phyloP scores from a whole-genome alignment of 2,329 filamentous ascomycete genomes.

The Ophiostoma pallidulum region DNA sequence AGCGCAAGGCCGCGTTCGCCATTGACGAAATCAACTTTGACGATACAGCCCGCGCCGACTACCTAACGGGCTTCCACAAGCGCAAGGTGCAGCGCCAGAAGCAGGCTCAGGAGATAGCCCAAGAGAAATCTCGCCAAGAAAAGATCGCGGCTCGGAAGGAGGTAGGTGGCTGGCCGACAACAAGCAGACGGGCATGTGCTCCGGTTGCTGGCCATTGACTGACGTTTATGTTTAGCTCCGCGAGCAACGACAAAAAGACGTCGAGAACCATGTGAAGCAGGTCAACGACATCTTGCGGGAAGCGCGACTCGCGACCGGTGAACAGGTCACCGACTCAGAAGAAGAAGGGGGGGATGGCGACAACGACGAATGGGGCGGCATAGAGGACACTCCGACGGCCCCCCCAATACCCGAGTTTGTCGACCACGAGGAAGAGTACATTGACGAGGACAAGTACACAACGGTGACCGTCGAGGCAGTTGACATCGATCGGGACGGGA shows the following conservation, averaged over 20 bases:
- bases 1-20: constrained; percentile 48
- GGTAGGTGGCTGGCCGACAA: constrained; percentile 29
- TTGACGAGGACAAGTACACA: constrained; percentile 93
- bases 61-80: constrained; percentile 93
- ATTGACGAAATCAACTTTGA: constrained; percentile 85
- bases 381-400: constrained; percentile 37
- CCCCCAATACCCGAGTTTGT: constrained; percentile 40
- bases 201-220: too few species aligned
- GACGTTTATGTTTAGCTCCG: constrained; percentile 24
- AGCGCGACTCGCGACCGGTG: constrained; percentile 40
- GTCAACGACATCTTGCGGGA: constrained; percentile 62
- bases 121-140: constrained; percentile 68
- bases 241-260: constrained; percentile 70
- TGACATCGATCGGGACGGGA: constrained; percentile 63
- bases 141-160: constrained; percentile 63
- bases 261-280: constrained; percentile 70
- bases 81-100: constrained; percentile 80
- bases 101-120: constrained; percentile 72
- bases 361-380: constrained; percentile 51
- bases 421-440: constrained; percentile 84
- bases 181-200: neutral
- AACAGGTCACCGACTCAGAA: constrained; percentile 35
- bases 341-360: constrained; percentile 32
- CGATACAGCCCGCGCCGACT: constrained; percentile 67
- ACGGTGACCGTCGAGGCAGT: constrained; percentile 91